phyloP scores from a whole-genome alignment of 2,329 filamentous ascomycete genomes.

The Pseudopyricularia cyperi region DNA sequence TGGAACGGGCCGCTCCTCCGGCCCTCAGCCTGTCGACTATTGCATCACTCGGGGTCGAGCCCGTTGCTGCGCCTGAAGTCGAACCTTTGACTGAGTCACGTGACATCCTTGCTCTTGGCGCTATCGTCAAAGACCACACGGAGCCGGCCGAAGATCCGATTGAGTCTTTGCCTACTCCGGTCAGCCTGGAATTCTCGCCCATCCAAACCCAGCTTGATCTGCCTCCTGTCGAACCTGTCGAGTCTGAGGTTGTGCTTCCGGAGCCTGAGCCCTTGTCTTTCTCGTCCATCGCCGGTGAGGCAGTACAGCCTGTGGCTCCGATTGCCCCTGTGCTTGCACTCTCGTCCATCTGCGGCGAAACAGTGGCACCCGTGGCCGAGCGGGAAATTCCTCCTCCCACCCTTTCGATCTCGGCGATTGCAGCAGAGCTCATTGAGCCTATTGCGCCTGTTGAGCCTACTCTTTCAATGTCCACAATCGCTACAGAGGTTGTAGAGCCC shows the following conservation, averaged over 20 bases:
- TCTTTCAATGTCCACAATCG: slow-evolving; percentile 3
- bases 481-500: slow-evolving; percentile 6
- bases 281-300: slow-evolving; percentile 21
- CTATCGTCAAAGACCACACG: background rate
- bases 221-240: slow-evolving; percentile 7
- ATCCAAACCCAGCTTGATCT: slow-evolving; percentile 14
- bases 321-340: slow-evolving; percentile 11
- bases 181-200: slow-evolving; percentile 9
- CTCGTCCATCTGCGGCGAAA: slow-evolving; percentile 29
- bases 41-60: background rate
- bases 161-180: background rate
- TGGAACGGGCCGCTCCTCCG: background rate
- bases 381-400: slow-evolving; percentile 11
- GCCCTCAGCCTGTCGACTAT: slow-evolving; percentile 6
- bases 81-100: slow-evolving; percentile 8
- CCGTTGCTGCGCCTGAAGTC: slow-evolving; percentile 6
- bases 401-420: slow-evolving; percentile 3
- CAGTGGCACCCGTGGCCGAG: slow-evolving; percentile 28
- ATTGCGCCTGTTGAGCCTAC: slow-evolving; percentile 10
- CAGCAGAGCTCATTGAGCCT: slow-evolving; percentile 6
- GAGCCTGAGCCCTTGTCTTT: slow-evolving; percentile 18
- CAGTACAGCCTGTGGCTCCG: slow-evolving; percentile 13
- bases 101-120: background rate
- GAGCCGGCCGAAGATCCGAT: background rate
- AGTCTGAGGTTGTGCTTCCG: slow-evolving; percentile 8